Evolutionary conservation across 2,329 filamentous ascomycete genomes (phyloP).

Genomic region (Aureobasidium sp.): DNA sequence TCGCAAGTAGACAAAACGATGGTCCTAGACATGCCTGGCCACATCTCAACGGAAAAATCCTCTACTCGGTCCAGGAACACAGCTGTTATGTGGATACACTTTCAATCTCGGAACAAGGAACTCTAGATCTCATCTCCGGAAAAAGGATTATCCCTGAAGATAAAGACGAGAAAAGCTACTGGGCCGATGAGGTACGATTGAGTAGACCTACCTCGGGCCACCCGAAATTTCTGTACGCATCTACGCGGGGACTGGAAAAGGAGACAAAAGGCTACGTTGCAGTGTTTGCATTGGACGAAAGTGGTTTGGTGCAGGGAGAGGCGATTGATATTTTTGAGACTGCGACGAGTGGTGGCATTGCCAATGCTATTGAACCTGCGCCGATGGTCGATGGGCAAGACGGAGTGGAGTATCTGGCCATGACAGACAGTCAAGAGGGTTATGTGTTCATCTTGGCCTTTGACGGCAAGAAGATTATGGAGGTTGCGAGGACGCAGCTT

Average conservation of each 20-base stretch:
- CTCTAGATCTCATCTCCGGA: constrained; percentile 24
- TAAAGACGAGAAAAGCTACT: constrained; percentile 28
- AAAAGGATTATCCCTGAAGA: constrained; percentile 27
- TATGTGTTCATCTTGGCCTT: constrained; percentile 29
- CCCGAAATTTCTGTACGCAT: constrained; percentile 29
- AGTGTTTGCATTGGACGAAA: constrained; percentile 23
- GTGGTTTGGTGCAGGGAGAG: constrained; percentile 24
- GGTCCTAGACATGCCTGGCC: constrained; percentile 31
- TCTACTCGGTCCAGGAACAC: constrained; percentile 32
- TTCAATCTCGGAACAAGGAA: constrained; percentile 23
- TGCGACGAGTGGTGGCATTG: constrained; percentile 29
- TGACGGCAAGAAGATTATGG: constrained; percentile 26
- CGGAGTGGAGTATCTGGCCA: constrained; percentile 26
- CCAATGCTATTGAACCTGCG: constrained; percentile 31
- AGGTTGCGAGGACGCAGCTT: constrained; percentile 25
- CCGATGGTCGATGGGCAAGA: constrained; percentile 19
- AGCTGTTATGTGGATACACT: constrained; percentile 32
- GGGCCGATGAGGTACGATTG: constrained; percentile 31
- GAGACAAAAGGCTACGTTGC: constrained; percentile 29
- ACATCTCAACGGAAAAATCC: constrained; percentile 27
- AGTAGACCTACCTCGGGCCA: constrained; percentile 23
- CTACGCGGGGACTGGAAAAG: constrained; percentile 28
- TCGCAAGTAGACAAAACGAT: constrained; percentile 26
- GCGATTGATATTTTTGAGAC: constrained; percentile 30
- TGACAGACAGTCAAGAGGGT: constrained; percentile 31